phyloP scores from a whole-genome alignment of 192 early-diverging fungal genomes.

The Umbelopsis sp. region DNA sequence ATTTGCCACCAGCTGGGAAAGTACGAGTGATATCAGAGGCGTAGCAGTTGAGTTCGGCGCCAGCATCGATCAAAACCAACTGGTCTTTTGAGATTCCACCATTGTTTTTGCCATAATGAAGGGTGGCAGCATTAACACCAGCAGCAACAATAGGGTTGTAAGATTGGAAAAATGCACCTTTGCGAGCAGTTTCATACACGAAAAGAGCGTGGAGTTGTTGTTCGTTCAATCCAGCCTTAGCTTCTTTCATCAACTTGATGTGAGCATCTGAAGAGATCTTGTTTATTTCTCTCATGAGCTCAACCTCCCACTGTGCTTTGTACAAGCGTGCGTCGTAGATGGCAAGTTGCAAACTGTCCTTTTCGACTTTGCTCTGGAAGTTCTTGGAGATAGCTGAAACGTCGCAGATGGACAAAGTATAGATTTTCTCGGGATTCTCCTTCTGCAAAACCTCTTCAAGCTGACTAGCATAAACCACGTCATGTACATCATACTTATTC shows the following conservation, averaged over 20 bases:
- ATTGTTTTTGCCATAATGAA: constrained; percentile 87
- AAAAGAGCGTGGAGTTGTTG: constrained; percentile 80
- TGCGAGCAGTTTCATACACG: constrained; percentile 66
- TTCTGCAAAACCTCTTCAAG: constrained; percentile 49
- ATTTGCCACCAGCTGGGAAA: constrained; percentile 80
- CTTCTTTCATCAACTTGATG: constrained; percentile 70
- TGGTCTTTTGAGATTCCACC: constrained; percentile 49
- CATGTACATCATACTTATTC: constrained; percentile 68
- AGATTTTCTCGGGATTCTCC: constrained; percentile 46
- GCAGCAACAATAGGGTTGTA: constrained; percentile 86
- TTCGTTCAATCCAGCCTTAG: constrained; percentile 68
- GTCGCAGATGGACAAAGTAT: constrained; percentile 37
- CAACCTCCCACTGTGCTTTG: constrained; percentile 80
- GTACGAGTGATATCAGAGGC: constrained; percentile 90
- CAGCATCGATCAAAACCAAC: constrained; percentile 86
- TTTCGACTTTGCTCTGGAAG: constrained; percentile 32
- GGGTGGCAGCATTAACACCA: constrained; percentile 73
- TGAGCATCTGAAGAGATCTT: constrained; percentile 80
- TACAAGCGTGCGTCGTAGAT: constrained; percentile 78
- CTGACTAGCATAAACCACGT: constrained; percentile 63
- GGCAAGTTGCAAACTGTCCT: constrained; percentile 54
- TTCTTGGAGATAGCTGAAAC: constrained; percentile 32
- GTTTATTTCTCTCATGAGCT: constrained; percentile 76
- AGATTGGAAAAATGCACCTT: constrained; percentile 73
- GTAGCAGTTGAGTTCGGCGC: constrained; percentile 79